Base-by-base conservation (phyloP, 768 basidiomycete genomes). In the Boletus fagicola region DNA sequence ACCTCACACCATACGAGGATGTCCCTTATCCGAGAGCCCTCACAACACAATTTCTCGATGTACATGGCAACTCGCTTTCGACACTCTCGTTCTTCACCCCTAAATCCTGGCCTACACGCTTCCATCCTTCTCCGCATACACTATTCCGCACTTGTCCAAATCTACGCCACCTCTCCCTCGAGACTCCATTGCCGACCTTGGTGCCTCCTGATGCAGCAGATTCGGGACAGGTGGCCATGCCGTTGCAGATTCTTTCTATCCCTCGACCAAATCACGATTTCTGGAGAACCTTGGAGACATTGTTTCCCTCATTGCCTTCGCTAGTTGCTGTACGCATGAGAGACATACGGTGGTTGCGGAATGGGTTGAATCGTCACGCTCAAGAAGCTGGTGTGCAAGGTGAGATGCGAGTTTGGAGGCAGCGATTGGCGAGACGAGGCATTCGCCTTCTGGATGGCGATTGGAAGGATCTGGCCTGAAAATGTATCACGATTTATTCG, bases 361-460 rank as follows among this genome's bases (percentile, higher is more conserved):
- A 78, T 51, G 90, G 88, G 0, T 79, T 92, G 70, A 83, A 80
- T 9, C 73, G 72, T 0, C 77, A 79, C 57, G 91, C 91, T 26
- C 84, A 82, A 61, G 83, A 80, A 60, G 81, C 90, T 8, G 91
- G 91, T 9, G 80, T 90, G 15, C 90, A 92, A 71, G 91, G 90
- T 43, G 87, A 90, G 68, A 86, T 93, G 83, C 75, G 77, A 60
- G 81, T 84, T 55, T 93, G 91, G 91, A 78, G 78, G 58, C 78
- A 81, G 47, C 79, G 86, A 51, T 75, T 93, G 33, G 74, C 74
- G 12, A 76, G 83, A 54, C 76, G 80, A 63, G 76, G 81, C 1
- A 79, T 93, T 47, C 77, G 78, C 22, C 72, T 93, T 30, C 74
- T 92, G 52, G 91, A 93, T 65, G 78, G 80, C 16, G 84, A 89